phyloP scores from a whole-genome alignment of 164 flowering plant genomes.

The Stephania yunnanensis region DNA sequence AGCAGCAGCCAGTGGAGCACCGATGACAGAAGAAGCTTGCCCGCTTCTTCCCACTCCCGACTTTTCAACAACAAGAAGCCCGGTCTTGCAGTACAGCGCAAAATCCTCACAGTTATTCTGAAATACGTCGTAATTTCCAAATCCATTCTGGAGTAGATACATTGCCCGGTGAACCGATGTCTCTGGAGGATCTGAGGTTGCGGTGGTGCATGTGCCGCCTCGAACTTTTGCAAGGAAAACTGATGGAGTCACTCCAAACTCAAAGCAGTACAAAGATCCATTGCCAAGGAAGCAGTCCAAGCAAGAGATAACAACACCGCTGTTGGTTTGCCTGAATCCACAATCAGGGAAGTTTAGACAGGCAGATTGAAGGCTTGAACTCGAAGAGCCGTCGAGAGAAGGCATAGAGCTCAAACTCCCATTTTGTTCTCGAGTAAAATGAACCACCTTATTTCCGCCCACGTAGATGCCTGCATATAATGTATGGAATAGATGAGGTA shows the following conservation, averaged over 20 bases:
- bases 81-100: slow-evolving; percentile 89
- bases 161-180: slow-evolving; percentile 81
- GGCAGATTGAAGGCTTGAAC: slow-evolving; percentile 28
- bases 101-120: slow-evolving; percentile 97
- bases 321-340: slow-evolving; percentile 78
- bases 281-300: slow-evolving; percentile 81
- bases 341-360: slow-evolving; percentile 87
- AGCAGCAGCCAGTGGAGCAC: slow-evolving; percentile 92
- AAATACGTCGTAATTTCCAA: slow-evolving; percentile 82
- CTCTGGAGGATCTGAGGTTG: slow-evolving; percentile 65
- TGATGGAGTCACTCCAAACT: slow-evolving; percentile 69
- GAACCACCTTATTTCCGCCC: slow-evolving; percentile 88
- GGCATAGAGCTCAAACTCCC: slow-evolving; percentile 20
- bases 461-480: slow-evolving; percentile 54
- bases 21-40: slow-evolving; percentile 79
- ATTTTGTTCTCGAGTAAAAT: slow-evolving; percentile 57
- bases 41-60: slow-evolving; percentile 82
- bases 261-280: slow-evolving; percentile 72
- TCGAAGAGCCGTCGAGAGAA: slow-evolving; percentile 25
- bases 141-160: slow-evolving; percentile 93
- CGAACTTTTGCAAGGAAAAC: slow-evolving; percentile 74
- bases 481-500: not conserved
- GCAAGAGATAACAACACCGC: slow-evolving; percentile 88
- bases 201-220: slow-evolving; percentile 98
- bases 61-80: slow-evolving; percentile 61